Percentiles rank a stretch among this genome's conserved stretches.
Evolutionary conservation across 2,329 filamentous ascomycete species (phyloP).

Genomic region (Arthrobotrys iridis): DNA sequence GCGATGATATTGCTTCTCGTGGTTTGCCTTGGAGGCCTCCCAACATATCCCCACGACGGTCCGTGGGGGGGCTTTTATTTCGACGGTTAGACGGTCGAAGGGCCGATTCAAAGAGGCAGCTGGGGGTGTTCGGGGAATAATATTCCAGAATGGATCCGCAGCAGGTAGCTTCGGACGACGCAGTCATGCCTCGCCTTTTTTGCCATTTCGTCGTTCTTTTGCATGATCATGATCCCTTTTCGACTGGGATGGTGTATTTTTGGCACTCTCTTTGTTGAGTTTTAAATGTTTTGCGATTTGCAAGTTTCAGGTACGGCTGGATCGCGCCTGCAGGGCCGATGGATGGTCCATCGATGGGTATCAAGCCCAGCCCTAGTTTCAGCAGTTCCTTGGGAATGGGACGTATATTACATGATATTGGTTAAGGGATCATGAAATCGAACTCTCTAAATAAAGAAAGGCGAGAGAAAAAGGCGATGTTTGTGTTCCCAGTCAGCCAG

Average conservation of each 20-base stretch:
- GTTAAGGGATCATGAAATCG: constrained; percentile 22
- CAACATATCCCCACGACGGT: constrained; percentile 7
- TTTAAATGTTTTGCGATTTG: constrained; percentile 45
- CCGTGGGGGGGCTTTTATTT: constrained; percentile 21
- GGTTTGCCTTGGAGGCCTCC: constrained; percentile 1
- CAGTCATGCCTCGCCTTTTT: constrained; percentile 34
- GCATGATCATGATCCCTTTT: constrained; percentile 35
- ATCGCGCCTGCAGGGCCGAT: constrained; percentile 36
- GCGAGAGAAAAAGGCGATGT: not conserved
- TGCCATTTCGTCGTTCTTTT: constrained; percentile 50
- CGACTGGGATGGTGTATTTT: constrained; percentile 30
- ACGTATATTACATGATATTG: not conserved
- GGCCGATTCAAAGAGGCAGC: constrained; percentile 32
- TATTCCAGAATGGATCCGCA: constrained; percentile 47
- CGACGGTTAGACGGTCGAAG: constrained; percentile 21
- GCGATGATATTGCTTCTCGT: constrained; percentile 21
- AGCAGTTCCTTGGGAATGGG: constrained; percentile 23
- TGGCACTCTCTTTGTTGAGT: constrained; percentile 17
- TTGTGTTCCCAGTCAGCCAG: constrained; percentile 14
- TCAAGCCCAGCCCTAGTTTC: constrained; percentile 25
- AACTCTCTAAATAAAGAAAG: constrained; percentile 34
- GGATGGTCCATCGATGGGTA: constrained; percentile 23
- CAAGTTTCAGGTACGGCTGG: constrained; percentile 53
- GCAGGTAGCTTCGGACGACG: constrained; percentile 33
- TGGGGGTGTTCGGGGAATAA: constrained; percentile 31